Evolutionary conservation across 345 rosid species (phyloP), one percentile per base, ranked within the genome.

Genomic region (Pistacia integerrima): DNA sequence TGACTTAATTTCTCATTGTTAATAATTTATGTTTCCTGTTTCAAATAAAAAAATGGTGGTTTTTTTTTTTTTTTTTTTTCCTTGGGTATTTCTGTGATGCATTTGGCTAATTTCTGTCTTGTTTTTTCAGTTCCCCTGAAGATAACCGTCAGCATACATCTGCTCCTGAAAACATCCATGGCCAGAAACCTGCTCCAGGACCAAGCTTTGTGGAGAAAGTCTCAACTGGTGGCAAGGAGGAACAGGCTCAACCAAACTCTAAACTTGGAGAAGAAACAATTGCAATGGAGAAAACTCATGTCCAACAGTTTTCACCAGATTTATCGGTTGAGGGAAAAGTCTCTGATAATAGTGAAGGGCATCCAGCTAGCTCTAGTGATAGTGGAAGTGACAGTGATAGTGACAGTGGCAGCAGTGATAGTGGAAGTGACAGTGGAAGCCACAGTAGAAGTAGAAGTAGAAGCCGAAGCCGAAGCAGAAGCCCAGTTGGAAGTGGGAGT

Each of bases 371-470:
- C 87, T 93, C 97, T 81, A 92, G 98, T 67, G 93, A 89, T 75
- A 93, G 94, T 71, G 95, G 84, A 78, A 92, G 95, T 79, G 94
- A 88, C 70, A 90, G 94, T 63, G 93, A 83, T 62, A 90, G 91
- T 52, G 88, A 84, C 2, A 88, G 89, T 82, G 86, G 84, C 76
- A 84, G 86, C 81, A 90, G 97, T 77, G 89, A 76, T 71, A 94
- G 89, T 79, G 89, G 82, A 25, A 93, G 94, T 77, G 88, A 80
- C 62, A 87, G 95, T 80, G 88, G 86, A 67, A 87, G 91, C 73
- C 81, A 76, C 68, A 83, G 92, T 70, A 74, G 84, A 65, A 84
- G 92, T 76, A 74, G 84, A 69, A 84, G 91, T 76, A 79, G 84
- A 69, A 90, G 89, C 74, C 33, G n/a, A n/a, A n/a, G 33, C 33